Evolutionary conservation across 2,329 filamentous ascomycete genomes (phyloP).

Genomic region (Scorias spongiosa): DNA sequence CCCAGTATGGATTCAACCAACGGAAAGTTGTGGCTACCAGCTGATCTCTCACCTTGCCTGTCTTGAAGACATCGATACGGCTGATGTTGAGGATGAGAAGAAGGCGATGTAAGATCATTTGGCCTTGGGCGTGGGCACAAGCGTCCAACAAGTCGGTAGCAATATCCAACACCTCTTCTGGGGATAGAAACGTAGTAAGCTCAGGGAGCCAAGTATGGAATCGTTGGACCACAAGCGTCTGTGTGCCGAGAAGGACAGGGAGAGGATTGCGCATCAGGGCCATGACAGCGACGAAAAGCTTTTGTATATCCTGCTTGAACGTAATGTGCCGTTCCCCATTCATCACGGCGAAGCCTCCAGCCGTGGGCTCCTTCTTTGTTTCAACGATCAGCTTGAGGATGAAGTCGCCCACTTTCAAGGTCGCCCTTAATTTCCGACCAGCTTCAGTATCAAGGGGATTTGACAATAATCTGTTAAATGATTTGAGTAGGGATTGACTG

Average conservation of each 20-base stretch:
- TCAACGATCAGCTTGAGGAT: slow-evolving; percentile 92
- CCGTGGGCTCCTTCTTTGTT: slow-evolving; percentile 53
- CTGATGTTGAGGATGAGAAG: slow-evolving; percentile 87
- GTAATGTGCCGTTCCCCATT: slow-evolving; percentile 49
- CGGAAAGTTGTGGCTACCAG: slow-evolving; percentile 52
- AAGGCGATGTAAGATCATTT: slow-evolving; percentile 81
- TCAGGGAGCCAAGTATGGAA: slow-evolving; percentile 97
- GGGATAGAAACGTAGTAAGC: slow-evolving; percentile 57
- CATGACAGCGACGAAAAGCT: slow-evolving; percentile 81
- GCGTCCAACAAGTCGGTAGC: slow-evolving; percentile 90
- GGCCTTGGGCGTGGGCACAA: slow-evolving; percentile 73
- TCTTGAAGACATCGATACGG: slow-evolving; percentile 63
- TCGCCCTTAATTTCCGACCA: slow-evolving; percentile 70
- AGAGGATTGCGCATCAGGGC: slow-evolving; percentile 76
- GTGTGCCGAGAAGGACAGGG: slow-evolving; percentile 77
- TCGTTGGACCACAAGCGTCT: slow-evolving; percentile 88
- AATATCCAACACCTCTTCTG: slow-evolving; percentile 77
- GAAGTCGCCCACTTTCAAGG: slow-evolving; percentile 87
- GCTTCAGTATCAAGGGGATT: slow-evolving; percentile 71
- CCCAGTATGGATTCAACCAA: slow-evolving; percentile 94
- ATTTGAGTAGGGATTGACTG: slow-evolving; percentile 72
- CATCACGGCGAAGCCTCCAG: background rate
- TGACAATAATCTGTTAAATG: slow-evolving; percentile 68
- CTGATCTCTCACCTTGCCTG: slow-evolving; percentile 53
- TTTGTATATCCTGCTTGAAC: slow-evolving; percentile 71